phyloP scores from a whole-genome alignment of 2,329 filamentous ascomycete genomes.

The Penicillium sp. region DNA sequence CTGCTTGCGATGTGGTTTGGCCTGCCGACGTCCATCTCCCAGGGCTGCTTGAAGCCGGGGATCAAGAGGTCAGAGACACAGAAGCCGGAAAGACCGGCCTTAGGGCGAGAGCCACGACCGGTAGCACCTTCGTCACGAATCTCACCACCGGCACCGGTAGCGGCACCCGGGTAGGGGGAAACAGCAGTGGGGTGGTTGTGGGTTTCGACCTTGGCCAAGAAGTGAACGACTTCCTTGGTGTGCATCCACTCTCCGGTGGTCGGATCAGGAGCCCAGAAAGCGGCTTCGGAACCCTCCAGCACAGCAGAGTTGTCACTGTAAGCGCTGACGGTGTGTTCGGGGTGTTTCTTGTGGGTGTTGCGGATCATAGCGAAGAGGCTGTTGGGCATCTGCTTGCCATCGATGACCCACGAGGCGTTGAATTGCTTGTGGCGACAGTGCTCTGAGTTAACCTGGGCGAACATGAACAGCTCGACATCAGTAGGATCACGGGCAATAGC shows the following conservation, averaged over 20 bases:
- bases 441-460: constrained; percentile 98
- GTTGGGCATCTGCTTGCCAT: constrained; percentile 74
- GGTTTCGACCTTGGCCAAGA: constrained; percentile 92
- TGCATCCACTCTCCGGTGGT: constrained; percentile 84
- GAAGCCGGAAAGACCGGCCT: constrained; percentile 88
- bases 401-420: constrained; percentile 95
- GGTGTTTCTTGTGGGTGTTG: constrained; percentile 80
- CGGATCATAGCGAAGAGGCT: constrained; percentile 95
- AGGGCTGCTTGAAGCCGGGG: constrained; percentile 76
- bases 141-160: constrained; percentile 92
- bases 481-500: constrained; percentile 65
- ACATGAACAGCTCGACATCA: constrained; percentile 98
- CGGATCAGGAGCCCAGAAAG: constrained; percentile 85
- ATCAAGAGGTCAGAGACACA: constrained; percentile 94
- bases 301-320: constrained; percentile 99
- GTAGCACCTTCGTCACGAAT: constrained; percentile 95
- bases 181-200: constrained; percentile 98
- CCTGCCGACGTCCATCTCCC: constrained; percentile 89
- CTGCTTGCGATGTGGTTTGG: constrained; percentile 91
- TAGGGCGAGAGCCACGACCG: constrained; percentile 86
- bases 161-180: constrained; percentile 87
- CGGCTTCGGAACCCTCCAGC: constrained; percentile 68
- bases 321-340: constrained; percentile 83
- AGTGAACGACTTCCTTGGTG: constrained; percentile 81
- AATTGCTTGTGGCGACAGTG: constrained; percentile 90